These are phyloP conservation scores for Apophysomyces ossiformis DNA, from an alignment of 371 early-diverging fungal species.

Conservation along the genomic window DNA sequence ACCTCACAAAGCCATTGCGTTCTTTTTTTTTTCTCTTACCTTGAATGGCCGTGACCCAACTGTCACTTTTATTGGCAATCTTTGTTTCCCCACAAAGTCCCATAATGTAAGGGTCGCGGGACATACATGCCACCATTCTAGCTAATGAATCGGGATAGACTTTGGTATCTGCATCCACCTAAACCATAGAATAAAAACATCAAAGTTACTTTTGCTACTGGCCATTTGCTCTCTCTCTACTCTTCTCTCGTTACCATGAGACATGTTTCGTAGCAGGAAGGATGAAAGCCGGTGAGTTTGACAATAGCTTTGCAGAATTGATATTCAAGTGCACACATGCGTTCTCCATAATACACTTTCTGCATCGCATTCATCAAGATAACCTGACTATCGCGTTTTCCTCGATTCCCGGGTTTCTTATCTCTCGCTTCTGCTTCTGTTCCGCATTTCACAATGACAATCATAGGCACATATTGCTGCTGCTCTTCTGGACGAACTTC, in stretches of 20 bases:
- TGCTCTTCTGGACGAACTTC: slow-evolving; percentile 49
- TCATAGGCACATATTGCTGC: slow-evolving; percentile 55
- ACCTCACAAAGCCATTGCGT: background rate
- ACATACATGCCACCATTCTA: slow-evolving; percentile 81
- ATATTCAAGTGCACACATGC: slow-evolving; percentile 95
- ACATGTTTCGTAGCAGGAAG: slow-evolving; percentile 87
- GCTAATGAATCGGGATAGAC: slow-evolving; percentile 83
- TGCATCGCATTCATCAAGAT: slow-evolving; percentile 92
- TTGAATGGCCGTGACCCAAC: slow-evolving; percentile 94
- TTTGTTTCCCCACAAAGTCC: slow-evolving; percentile 91
- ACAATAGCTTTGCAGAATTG: slow-evolving; percentile 94
- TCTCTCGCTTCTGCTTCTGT: slow-evolving; percentile 64
- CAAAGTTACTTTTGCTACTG: background rate
- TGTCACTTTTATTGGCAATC: slow-evolving; percentile 83
- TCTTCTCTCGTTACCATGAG: slow-evolving; percentile 73
- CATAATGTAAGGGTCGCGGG: slow-evolving; percentile 77
- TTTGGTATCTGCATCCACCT: slow-evolving; percentile 96
- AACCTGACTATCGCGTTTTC: slow-evolving; percentile 67
- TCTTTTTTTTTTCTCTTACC: slow-evolving; percentile 32
- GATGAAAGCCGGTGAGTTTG: slow-evolving; percentile 79
- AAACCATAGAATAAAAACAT: background rate
- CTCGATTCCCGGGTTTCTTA: slow-evolving; percentile 58
- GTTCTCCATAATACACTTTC: slow-evolving; percentile 90
- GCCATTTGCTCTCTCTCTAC: too few species aligned
- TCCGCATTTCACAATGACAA: slow-evolving; percentile 89